phyloP scores from a whole-genome alignment of 140 eudicot genomes.

The Erigeron philadelphicus region DNA sequence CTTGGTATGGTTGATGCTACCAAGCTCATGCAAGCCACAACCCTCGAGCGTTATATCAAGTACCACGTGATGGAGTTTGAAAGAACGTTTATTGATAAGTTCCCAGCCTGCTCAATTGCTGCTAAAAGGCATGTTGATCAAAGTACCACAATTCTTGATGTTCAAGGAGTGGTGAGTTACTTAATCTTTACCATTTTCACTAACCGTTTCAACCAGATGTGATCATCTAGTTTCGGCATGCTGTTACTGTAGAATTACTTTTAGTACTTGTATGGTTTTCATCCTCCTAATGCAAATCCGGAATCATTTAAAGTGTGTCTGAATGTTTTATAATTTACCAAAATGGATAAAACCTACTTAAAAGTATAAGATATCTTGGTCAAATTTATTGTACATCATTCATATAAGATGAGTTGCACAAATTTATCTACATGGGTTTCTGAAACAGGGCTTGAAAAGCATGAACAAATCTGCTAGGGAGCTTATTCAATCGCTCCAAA shows the following conservation, averaged over 20 bases:
- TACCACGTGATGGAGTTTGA: constrained; percentile 94
- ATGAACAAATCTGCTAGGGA: constrained; percentile 91
- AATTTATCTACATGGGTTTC: neutral
- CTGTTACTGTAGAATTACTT: too few relatives aligned
- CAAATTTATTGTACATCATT: constrained; percentile 4
- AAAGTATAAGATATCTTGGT: neutral
- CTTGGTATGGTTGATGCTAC: constrained; percentile 83
- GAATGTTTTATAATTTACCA: too few relatives aligned
- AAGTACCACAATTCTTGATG: constrained; percentile 96
- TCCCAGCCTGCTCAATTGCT: constrained; percentile 92
- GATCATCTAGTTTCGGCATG: neutral
- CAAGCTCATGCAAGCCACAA: constrained; percentile 89
- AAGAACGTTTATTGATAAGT: constrained; percentile 76
- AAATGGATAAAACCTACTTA: neutral
- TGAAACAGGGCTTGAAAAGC: constrained; percentile 76
- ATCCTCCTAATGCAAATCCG: too few relatives aligned
- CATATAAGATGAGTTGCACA: constrained; percentile 7
- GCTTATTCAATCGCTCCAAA: constrained; percentile 79
- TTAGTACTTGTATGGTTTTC: too few relatives aligned
- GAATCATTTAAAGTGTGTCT: too few relatives aligned
- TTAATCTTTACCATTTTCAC: constrained; percentile 13
- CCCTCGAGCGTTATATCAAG: constrained; percentile 81
- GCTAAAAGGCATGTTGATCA: constrained; percentile 86
- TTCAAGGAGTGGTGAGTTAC: constrained; percentile 87
- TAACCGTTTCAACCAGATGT: neutral